phyloP scores from a whole-genome alignment of 1,284 basidiomycete species.

The Trametes hirsuta region DNA sequence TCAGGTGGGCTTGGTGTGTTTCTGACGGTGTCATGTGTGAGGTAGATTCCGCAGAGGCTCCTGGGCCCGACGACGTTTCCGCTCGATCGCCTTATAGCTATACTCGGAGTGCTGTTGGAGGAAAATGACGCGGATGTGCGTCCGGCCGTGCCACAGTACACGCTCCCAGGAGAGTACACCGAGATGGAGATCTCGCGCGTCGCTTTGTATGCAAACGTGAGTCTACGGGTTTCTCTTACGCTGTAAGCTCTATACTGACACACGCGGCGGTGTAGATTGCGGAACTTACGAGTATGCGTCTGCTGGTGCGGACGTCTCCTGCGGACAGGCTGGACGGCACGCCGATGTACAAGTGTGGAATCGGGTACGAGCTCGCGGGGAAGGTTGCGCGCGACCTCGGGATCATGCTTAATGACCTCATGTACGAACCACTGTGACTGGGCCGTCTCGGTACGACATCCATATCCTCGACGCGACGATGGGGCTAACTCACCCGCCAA shows the following conservation, averaged over 20 bases:
- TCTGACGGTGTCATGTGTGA: not conserved
- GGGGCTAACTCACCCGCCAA: not conserved
- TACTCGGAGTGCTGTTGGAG: constrained; percentile 81
- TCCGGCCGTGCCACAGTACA: constrained; percentile 49
- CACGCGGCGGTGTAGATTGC: constrained; percentile 53
- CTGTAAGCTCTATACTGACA: not conserved
- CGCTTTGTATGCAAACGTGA: constrained; percentile 59
- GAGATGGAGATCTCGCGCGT: constrained; percentile 70
- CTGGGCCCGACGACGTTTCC: constrained; percentile 83
- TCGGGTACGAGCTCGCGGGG: constrained; percentile 68
- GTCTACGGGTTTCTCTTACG: constrained; percentile 24
- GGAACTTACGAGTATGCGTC: constrained; percentile 69
- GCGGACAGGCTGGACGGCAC: constrained; percentile 71
- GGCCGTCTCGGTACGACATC: not conserved
- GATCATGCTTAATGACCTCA: constrained; percentile 67
- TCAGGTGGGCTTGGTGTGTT: not conserved
- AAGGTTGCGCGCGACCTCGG: constrained; percentile 65
- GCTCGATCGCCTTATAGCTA: constrained; percentile 81
- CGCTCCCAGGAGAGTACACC: constrained; percentile 61
- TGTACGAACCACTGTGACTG: constrained; percentile 60
- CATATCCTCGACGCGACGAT: not conserved
- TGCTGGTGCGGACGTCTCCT: constrained; percentile 69
- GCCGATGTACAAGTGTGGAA: constrained; percentile 74
- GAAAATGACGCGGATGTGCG: constrained; percentile 74
- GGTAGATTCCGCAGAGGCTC: constrained; percentile 75